Evolutionary conservation across 306 rosid genomes (phyloP).

Genomic region (Prinsepia uniflora): DNA sequence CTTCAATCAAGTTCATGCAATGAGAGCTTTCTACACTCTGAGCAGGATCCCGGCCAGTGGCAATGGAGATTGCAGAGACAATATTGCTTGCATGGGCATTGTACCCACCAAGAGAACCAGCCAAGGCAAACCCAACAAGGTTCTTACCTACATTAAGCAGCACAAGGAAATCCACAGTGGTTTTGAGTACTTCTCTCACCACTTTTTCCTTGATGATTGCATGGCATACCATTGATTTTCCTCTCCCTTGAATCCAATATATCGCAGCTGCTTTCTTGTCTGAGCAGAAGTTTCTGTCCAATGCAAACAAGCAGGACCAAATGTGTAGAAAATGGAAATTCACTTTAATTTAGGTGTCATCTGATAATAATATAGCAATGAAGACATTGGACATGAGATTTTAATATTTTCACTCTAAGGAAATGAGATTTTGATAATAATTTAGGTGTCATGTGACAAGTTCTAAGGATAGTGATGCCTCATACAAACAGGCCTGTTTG

Average conservation of each 20-base stretch:
- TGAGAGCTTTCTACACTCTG: constrained; percentile 35
- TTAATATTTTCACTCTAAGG: no score
- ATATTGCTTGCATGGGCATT: constrained; percentile 36
- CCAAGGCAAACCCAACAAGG: constrained; percentile 29
- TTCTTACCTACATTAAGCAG: constrained; percentile 31
- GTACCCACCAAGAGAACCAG: constrained; percentile 29
- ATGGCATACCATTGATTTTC: constrained; percentile 29
- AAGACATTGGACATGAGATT: not conserved
- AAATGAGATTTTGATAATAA: no score
- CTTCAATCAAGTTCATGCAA: constrained; percentile 30
- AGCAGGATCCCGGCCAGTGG: constrained; percentile 37
- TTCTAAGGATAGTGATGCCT: no score
- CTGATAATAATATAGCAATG: not conserved
- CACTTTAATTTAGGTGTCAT: not conserved
- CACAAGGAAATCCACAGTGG: constrained; percentile 17
- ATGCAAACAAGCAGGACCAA: not conserved
- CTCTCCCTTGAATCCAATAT: constrained; percentile 35
- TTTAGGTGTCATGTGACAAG: no score
- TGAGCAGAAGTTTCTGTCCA: constrained; percentile 30
- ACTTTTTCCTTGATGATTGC: constrained; percentile 24
- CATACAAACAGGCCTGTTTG: no score
- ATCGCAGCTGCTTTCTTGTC: constrained; percentile 36
- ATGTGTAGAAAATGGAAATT: not conserved
- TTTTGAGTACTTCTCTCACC: constrained; percentile 27
- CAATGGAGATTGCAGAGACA: constrained; percentile 27